Conservation (phyloP, 176 grass and related monocot species). For the Musa beccarii region DNA sequence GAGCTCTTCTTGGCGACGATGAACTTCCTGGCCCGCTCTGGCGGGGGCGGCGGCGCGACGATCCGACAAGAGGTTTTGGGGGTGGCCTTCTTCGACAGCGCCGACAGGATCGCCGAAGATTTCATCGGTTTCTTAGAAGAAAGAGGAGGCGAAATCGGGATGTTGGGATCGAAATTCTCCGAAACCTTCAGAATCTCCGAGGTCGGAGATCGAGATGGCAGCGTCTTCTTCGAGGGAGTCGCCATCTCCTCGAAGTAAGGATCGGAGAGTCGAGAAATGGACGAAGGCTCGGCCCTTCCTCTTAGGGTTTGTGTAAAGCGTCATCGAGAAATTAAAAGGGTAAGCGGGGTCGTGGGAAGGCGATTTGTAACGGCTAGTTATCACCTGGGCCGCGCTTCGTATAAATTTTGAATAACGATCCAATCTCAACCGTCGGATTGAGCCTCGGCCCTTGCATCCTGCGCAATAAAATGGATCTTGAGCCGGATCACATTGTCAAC, state of each 20-base stretch:
- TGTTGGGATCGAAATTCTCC: constrained; percentile 75
- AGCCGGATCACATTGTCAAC: no score
- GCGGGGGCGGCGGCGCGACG: constrained; percentile 10
- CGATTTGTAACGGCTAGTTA: neutral
- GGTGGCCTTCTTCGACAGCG: constrained; percentile 30
- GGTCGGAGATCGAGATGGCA: constrained; percentile 20
- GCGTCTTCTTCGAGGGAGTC: constrained; percentile 33
- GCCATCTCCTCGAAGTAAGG: neutral
- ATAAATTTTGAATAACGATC: neutral
- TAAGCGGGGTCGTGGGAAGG: neutral
- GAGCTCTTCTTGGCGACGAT: constrained; percentile 70
- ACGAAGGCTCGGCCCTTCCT: neutral
- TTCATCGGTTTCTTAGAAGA: constrained; percentile 29
- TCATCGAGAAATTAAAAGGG: neutral
- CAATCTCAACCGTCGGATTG: neutral
- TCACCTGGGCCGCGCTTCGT: neutral
- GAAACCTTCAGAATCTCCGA: constrained; percentile 24
- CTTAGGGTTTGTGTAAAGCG: neutral
- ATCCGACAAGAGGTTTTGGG: constrained; percentile 16
- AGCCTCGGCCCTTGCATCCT: no score
- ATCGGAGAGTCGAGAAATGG: neutral
- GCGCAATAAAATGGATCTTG: no score
- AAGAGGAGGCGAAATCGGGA: constrained; percentile 37
- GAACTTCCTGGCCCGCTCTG: constrained; percentile 46
- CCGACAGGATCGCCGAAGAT: constrained; percentile 34